A percentile compares a stretch with the other conserved stretches of the same genome.
These are phyloP conservation scores for Silene conica DNA, from an alignment of 148 eudicot genomes.

Conservation along the genomic window DNA sequence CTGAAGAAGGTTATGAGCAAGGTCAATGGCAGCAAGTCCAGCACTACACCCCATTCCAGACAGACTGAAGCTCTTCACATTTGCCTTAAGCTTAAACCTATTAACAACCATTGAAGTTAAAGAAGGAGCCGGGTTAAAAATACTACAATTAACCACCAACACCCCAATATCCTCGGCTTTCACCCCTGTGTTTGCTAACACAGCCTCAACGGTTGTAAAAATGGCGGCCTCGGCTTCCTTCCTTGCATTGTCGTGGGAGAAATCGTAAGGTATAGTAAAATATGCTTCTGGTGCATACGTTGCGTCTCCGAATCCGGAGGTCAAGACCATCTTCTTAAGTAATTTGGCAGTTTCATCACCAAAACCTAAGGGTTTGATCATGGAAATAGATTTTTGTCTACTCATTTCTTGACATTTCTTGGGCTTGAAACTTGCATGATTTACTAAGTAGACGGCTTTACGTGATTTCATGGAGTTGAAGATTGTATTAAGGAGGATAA, in stretches of 20 bases:
- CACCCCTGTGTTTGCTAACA: conserved; percentile 39
- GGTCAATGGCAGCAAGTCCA: conserved; percentile 49
- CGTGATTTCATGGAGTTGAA: not conserved
- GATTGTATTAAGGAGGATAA: not conserved
- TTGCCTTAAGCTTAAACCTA: conserved; percentile 50
- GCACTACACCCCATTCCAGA: conserved; percentile 84
- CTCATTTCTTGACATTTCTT: conserved; percentile 13
- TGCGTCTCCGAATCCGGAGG: conserved; percentile 27
- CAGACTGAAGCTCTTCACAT: conserved; percentile 44
- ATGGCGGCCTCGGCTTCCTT: conserved; percentile 57
- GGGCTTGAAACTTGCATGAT: conserved; percentile 20
- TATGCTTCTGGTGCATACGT: conserved; percentile 36
- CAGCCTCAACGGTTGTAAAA: conserved; percentile 45
- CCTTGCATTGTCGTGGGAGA: conserved; percentile 55
- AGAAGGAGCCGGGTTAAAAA: conserved; percentile 65
- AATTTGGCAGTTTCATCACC: conserved; percentile 10
- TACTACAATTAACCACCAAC: conserved; percentile 36
- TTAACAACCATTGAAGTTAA: conserved; percentile 70
- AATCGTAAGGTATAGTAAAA: conserved; percentile 51
- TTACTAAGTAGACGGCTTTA: conserved; percentile 5
- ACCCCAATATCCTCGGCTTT: conserved; percentile 24
- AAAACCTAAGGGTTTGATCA: conserved; percentile 6
- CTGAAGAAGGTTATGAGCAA: conserved; percentile 60
- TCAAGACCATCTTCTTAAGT: conserved; percentile 23
- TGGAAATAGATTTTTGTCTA: conserved; percentile 1